Percentiles rank a stretch among this genome's conserved stretches.
Evolutionary conservation across 2,329 filamentous ascomycete species (phyloP).

Genomic region (Clarireedia monteithiana): DNA sequence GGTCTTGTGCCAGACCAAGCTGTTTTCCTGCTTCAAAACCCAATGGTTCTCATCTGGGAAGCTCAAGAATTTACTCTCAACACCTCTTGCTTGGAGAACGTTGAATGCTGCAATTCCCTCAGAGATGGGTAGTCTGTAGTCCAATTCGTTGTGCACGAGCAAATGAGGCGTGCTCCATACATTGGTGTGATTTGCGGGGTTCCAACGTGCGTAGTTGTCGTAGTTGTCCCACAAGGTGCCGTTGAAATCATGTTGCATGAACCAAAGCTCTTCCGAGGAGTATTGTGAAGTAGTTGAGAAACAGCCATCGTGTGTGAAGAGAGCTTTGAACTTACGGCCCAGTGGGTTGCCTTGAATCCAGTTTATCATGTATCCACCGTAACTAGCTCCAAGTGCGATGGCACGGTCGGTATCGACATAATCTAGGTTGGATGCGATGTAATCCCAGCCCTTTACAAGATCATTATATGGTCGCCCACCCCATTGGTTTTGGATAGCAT

Average conservation of each 20-base stretch:
- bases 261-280: constrained; percentile 57
- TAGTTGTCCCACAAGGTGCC: constrained; percentile 52
- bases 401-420: constrained; percentile 60
- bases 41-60: constrained; percentile 64
- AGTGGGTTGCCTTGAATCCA: constrained; percentile 83
- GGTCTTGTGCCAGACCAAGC: constrained; percentile 75
- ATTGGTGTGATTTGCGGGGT: constrained; percentile 50
- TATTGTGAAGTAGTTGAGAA: constrained; percentile 36
- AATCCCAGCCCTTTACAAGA: constrained; percentile 66
- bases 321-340: constrained; percentile 71
- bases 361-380: constrained; percentile 70
- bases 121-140: constrained; percentile 75
- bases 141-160: constrained; percentile 78
- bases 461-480: constrained; percentile 65
- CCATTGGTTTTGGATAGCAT: constrained; percentile 35
- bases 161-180: constrained; percentile 82
- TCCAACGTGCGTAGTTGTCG: constrained; percentile 56
- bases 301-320: constrained; percentile 8
- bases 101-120: constrained; percentile 63
- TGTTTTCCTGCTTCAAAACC: constrained; percentile 85
- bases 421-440: constrained; percentile 53
- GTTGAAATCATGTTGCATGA: constrained; percentile 57
- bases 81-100: constrained; percentile 42
- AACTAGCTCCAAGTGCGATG: constrained; percentile 64
- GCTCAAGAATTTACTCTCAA: constrained; percentile 52